Evolutionary conservation across 2,329 filamentous ascomycete species (phyloP), one percentile per base, ranked within the genome.

Genomic region (Xylariaceae sp.): DNA sequence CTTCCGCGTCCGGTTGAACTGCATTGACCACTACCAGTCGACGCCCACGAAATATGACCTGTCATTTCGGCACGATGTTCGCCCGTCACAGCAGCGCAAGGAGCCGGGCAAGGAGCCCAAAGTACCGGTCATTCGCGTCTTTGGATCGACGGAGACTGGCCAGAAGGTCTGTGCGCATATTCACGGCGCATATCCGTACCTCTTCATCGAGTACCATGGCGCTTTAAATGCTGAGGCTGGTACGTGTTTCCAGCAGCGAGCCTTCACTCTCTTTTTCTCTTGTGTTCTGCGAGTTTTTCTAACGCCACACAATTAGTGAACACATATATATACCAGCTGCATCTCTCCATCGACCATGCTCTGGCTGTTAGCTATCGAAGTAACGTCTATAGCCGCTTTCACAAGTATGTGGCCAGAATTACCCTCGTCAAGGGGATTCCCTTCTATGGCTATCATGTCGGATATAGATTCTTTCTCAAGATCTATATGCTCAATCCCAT

Each of bases 141-240:
- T 97, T 75, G 94, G 94, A 0, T 87, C 92, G 2, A 97, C 93
- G 0, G 91, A 96, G 72, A 94, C 91, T 0, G 94, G 94, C 0
- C 92, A 97, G 75, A 97, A 95, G 71, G 91, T 97, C 13, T 97
- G 94, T 76, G 90, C 90, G 35, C 94, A 99, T 76, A 85, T 99
- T 58, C 94, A 97, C 74, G 94, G 95, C 61, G 92, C 90, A 18
- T 92, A 99, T 68, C 94, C 94, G 1, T 99, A 99, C 71, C 78
- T 97, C n/a, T 97, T 92, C 72, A 80, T 99, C 58, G 88, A 93
- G 73, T 96, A 96, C 73, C 78, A 82, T 52, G 92, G 89, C 18
- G 82, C 82, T 66, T 73, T 94, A 61, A 80, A 80, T 47, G 78
- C 81, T 8, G 82, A 88, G 63, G 82, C 87, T 72, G 88, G 90